Evolutionary conservation across 2,329 filamentous ascomycete species (phyloP), one percentile per base, ranked within the genome.

Genomic region (Immersiporthe knoxdaviesiana): DNA sequence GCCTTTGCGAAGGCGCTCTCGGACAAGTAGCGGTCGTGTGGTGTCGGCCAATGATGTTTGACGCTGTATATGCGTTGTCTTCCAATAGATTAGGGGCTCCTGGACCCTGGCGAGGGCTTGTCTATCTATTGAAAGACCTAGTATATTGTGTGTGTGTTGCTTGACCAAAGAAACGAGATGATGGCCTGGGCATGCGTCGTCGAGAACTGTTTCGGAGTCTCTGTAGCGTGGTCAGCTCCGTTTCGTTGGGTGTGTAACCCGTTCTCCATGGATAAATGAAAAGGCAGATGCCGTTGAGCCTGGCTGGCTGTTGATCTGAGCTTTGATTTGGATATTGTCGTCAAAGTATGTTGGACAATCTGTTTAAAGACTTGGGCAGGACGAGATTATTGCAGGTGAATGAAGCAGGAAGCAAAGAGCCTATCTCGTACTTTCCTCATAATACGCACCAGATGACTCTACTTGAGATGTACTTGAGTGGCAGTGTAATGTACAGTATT

Each of bases 1-100:
- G 8, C 24, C 16, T 67, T 71, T 30, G 63, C 63, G 24, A 59
- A 66, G 54, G 24, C 41, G 27, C 27, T 59, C 2, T 6, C 24
- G 21, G 16, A 50, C 2, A 18, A 66, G 3, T 1, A 50, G 24
- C 39, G 18, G 5, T 7, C 24, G 24, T 14, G 52, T 30, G 14
- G 12, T 16, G 14, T 18, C 6, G 11, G 24, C n/a, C 27, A 8
- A 30, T 18, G 27, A 54, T n/a, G 44, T 3, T 56, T 30, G 52
- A 56, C 3, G 52, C 52, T 56, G 52, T 32, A 56, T 30, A 56
- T 18, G 27, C n/a, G n/a, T 35, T 21, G 47, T 11, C n/a, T 11
- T 8, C 6, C n/a, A 50, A 27, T 54, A 6, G 5, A 30, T 24
- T 54, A 11, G 11, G 50, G 11, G 5, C 3, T 11, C 1, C 52